These are phyloP conservation scores for Cladorrhinum sp. DNA, from an alignment of 2,329 filamentous ascomycete species.

Conservation along the genomic window DNA sequence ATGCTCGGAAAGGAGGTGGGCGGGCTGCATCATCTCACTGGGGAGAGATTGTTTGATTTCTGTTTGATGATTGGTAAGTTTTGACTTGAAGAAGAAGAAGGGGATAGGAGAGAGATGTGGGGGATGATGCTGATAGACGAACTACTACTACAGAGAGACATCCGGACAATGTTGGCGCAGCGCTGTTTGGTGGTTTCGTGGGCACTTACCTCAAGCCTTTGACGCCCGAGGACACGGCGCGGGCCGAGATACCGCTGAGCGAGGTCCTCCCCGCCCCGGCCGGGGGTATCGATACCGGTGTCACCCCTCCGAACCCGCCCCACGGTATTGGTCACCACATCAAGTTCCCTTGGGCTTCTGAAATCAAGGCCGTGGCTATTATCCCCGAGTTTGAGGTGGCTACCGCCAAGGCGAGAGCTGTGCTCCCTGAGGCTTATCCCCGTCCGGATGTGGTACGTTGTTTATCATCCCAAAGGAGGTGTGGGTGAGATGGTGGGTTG, in stretches of 20 bases:
- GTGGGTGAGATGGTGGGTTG: not conserved
- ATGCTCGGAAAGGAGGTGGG: slow-evolving; percentile 87
- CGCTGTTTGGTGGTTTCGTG: slow-evolving; percentile 93
- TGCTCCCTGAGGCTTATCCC: slow-evolving; percentile 76
- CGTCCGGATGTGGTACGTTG: slow-evolving; percentile 74
- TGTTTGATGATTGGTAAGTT: slow-evolving; percentile 86
- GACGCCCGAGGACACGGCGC: slow-evolving; percentile 80
- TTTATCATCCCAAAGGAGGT: not conserved
- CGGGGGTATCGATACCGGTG: slow-evolving; percentile 85
- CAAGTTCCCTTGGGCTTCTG: slow-evolving; percentile 87
- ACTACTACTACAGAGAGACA: slow-evolving; percentile 65
- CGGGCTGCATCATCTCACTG: slow-evolving; percentile 67
- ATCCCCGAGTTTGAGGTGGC: slow-evolving; percentile 94
- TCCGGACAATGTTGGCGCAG: slow-evolving; percentile 91
- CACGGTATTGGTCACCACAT: slow-evolving; percentile 92
- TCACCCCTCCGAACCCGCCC: slow-evolving; percentile 83
- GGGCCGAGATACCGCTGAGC: slow-evolving; percentile 89
- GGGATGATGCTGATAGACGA: not conserved
- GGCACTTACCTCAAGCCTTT: slow-evolving; percentile 95
- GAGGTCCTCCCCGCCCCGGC: slow-evolving; percentile 90
- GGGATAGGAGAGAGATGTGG: no score
- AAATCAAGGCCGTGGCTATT: slow-evolving; percentile 96
- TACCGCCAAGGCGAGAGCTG: slow-evolving; percentile 85
- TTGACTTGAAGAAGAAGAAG: not conserved
- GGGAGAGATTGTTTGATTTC: slow-evolving; percentile 87